These are phyloP conservation scores for Geosmithia flava DNA, from an alignment of 2,329 filamentous ascomycete genomes.

Conservation along the genomic window DNA sequence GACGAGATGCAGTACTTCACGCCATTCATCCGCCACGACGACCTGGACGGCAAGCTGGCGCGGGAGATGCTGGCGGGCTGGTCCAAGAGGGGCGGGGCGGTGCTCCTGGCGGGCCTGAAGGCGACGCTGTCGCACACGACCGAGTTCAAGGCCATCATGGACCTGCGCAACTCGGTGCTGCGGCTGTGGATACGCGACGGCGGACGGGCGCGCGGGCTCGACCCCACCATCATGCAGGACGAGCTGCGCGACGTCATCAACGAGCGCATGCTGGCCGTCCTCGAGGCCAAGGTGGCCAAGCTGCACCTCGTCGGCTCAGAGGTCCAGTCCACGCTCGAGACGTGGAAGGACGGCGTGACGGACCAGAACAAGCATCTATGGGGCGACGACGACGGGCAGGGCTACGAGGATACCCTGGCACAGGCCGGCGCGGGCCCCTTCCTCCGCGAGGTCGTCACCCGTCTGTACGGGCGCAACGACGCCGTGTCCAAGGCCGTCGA, in stretches of 20 bases:
- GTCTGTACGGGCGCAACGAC: conserved; percentile 60
- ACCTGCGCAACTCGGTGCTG: conserved; percentile 57
- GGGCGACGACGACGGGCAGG: conserved; percentile 43
- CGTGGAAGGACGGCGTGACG: conserved; percentile 44
- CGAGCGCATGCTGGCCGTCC: conserved; percentile 47
- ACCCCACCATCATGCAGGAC: conserved; percentile 56
- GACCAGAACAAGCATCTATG: conserved; percentile 48
- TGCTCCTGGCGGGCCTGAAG: conserved; percentile 49
- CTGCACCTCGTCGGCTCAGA: conserved; percentile 54
- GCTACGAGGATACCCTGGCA: conserved; percentile 52
- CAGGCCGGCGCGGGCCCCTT: conserved; percentile 52
- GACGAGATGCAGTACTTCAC: conserved; percentile 77
- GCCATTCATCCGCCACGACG: conserved; percentile 76
- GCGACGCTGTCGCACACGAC: conserved; percentile 44
- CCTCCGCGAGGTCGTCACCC: conserved; percentile 54
- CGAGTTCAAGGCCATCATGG: conserved; percentile 57
- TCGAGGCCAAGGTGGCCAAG: conserved; percentile 50
- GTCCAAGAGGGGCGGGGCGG: conserved; percentile 47
- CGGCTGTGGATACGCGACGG: conserved; percentile 65
- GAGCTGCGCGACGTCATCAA: conserved; percentile 59
- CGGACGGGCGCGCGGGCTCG: conserved; percentile 50
- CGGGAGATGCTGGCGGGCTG: conserved; percentile 50
- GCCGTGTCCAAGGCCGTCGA: conserved; percentile 49
- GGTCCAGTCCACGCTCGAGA: conserved; percentile 46
- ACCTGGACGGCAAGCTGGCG: conserved; percentile 49